Conservation (phyloP, 129 eudicot species). For the Escallonia rubra region DNA sequence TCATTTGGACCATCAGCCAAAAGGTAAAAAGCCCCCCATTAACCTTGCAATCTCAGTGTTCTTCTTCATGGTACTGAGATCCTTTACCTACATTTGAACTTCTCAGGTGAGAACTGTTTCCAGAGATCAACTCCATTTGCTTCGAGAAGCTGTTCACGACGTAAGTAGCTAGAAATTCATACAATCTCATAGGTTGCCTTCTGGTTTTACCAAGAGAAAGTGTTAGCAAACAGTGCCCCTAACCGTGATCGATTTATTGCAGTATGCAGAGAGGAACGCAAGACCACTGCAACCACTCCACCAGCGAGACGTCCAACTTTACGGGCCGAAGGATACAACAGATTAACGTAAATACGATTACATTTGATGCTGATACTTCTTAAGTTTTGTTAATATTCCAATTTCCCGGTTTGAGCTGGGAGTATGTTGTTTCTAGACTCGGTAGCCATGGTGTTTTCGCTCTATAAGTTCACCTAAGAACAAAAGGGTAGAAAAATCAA, state of each 20-base stretch:
- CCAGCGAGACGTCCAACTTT: slow-evolving; percentile 6
- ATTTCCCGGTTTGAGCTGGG: no score
- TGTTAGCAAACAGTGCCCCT: neutral
- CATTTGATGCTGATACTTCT: no score
- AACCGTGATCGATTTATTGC: neutral
- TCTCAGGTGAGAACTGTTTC: slow-evolving; percentile 18
- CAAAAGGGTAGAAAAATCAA: no score
- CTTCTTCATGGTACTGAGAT: neutral
- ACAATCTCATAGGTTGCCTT: neutral
- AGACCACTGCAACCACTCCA: slow-evolving; percentile 22
- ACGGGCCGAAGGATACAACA: neutral
- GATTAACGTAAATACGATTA: no score
- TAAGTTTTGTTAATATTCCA: no score
- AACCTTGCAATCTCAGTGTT: no score
- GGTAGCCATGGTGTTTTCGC: no score
- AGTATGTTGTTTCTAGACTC: no score
- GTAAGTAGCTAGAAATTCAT: slow-evolving; percentile 8
- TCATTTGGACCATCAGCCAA: slow-evolving; percentile 42
- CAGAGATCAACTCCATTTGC: slow-evolving; percentile 1
- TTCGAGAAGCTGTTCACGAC: slow-evolving; percentile 18
- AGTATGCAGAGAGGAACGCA: slow-evolving; percentile 22
- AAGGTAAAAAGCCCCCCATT: slow-evolving; percentile 17
- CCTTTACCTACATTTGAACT: neutral
- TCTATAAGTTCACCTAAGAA: no score
- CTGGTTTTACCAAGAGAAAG: neutral